A percentile compares a stretch with the other conserved stretches of the same genome.
Conservation (phyloP, 352 stramenopile genomes). For the Globisporangium megalacanthum region DNA sequence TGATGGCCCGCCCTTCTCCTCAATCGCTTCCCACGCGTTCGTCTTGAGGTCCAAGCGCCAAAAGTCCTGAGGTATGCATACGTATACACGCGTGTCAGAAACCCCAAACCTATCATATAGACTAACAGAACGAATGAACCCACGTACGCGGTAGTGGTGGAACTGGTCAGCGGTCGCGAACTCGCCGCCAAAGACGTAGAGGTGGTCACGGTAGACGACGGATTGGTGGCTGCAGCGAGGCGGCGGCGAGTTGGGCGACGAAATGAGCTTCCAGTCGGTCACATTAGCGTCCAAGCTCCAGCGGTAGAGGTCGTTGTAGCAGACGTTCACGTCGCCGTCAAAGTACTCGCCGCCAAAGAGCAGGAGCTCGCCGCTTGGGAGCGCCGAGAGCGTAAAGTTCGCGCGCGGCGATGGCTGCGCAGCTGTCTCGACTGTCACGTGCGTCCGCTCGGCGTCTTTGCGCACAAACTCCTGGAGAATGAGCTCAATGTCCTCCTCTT, state of each 20-base stretch:
- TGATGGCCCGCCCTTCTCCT: slow-evolving; percentile 76
- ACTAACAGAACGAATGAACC: no score
- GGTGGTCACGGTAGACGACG: slow-evolving; percentile 90
- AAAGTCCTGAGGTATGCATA: slow-evolving; percentile 50
- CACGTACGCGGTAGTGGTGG: slow-evolving; percentile 91
- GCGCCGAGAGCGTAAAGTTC: slow-evolving; percentile 76
- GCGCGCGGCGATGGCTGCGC: slow-evolving; percentile 59
- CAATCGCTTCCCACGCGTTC: slow-evolving; percentile 92
- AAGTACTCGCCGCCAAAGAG: slow-evolving; percentile 98
- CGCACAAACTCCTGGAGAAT: slow-evolving; percentile 77
- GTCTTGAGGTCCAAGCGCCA: slow-evolving; percentile 92
- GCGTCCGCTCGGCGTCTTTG: slow-evolving; percentile 65
- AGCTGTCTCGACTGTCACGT: slow-evolving; percentile 47
- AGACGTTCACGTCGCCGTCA: slow-evolving; percentile 94
- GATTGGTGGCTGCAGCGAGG: slow-evolving; percentile 94
- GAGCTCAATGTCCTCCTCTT: slow-evolving; percentile 80
- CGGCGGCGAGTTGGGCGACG: slow-evolving; percentile 82
- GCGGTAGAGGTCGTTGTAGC: slow-evolving; percentile 95
- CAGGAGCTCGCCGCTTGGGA: slow-evolving; percentile 77
- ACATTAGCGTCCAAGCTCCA: slow-evolving; percentile 85
- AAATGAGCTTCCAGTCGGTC: slow-evolving; percentile 82
- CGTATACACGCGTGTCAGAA: no score
- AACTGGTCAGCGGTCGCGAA: slow-evolving; percentile 96
- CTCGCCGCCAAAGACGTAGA: slow-evolving; percentile 98
- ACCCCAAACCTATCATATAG: neutral